phyloP scores from a whole-genome alignment of 208 protist genomes.

The Eutreptiella sp. region DNA sequence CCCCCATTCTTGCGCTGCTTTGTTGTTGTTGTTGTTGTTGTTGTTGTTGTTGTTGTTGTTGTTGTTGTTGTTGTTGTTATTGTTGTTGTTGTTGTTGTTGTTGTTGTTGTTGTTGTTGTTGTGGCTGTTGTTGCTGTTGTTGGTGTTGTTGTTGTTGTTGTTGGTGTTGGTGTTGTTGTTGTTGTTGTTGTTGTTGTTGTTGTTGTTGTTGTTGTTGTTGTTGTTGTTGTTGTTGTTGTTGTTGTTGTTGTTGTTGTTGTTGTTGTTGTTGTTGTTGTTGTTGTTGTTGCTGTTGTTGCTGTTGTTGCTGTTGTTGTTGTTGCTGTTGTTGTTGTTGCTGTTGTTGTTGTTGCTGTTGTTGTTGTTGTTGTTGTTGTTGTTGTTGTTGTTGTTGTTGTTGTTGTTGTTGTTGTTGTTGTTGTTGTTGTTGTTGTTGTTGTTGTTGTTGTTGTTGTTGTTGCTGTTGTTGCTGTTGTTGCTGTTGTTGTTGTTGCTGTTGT shows the following conservation, averaged over 20 bases:
- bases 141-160: not conserved
- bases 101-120: constrained; percentile 3
- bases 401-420: constrained; percentile 3
- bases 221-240: constrained; percentile 3
- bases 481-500: constrained; percentile 2
- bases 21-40: constrained; percentile 3
- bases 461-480: constrained; percentile 2
- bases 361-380: constrained; percentile 2
- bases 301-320: constrained; percentile 2
- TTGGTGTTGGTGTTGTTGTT: not conserved
- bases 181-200: not conserved
- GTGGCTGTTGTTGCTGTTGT: not conserved
- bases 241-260: constrained; percentile 2
- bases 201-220: not conserved
- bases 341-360: constrained; percentile 3
- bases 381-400: constrained; percentile 3
- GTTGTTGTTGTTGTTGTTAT: constrained; percentile 3
- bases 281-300: constrained; percentile 2
- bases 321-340: constrained; percentile 2
- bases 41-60: constrained; percentile 3
- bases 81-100: constrained; percentile 3
- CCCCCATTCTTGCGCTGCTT: not conserved
- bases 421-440: constrained; percentile 2
- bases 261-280: constrained; percentile 3
- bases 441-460: constrained; percentile 3